A percentile compares a stretch with the other conserved stretches of the same genome.
phyloP scores from a whole-genome alignment of 1,139 yeast species.

The Candida smagusa region DNA sequence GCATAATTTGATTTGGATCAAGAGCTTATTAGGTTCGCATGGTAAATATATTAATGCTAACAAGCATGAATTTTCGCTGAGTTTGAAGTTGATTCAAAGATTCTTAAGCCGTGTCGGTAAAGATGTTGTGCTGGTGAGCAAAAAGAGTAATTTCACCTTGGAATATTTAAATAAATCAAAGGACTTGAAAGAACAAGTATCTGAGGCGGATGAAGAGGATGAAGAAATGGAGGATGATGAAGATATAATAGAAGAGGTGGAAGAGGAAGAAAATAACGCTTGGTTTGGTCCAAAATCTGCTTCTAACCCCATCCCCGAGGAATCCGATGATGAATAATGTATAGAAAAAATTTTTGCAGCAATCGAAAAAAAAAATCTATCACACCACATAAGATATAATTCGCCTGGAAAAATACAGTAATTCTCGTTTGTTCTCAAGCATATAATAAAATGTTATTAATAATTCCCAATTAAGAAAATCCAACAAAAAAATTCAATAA shows the following conservation, averaged over 20 bases:
- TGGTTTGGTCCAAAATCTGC: slow-evolving; percentile 7
- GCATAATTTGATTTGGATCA: slow-evolving; percentile 79
- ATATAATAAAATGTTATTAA: too few species aligned
- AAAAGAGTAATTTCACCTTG: slow-evolving; percentile 53
- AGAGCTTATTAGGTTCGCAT: slow-evolving; percentile 62
- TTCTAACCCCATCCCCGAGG: slow-evolving; percentile 8
- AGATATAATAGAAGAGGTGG: slow-evolving; percentile 14
- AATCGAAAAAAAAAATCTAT: neutral
- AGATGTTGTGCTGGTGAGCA: slow-evolving; percentile 59
- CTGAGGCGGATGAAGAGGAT: slow-evolving; percentile 15
- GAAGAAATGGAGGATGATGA: slow-evolving; percentile 8
- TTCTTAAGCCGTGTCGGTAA: slow-evolving; percentile 73
- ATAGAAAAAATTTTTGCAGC: slow-evolving; percentile 7
- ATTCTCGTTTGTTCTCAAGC: too few species aligned
- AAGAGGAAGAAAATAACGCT: slow-evolving; percentile 12
- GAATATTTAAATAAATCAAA: slow-evolving; percentile 31
- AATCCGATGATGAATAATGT: slow-evolving; percentile 17
- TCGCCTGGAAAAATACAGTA: too few species aligned
- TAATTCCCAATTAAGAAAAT: too few species aligned
- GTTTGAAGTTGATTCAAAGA: slow-evolving; percentile 70
- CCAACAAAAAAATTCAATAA: too few species aligned
- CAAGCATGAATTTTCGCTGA: slow-evolving; percentile 62
- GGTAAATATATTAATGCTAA: slow-evolving; percentile 70
- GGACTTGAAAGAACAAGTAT: slow-evolving; percentile 14
- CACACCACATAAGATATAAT: too few species aligned